Conservation (phyloP, 2,329 filamentous ascomycete genomes). For the Alternaria triticina region DNA sequence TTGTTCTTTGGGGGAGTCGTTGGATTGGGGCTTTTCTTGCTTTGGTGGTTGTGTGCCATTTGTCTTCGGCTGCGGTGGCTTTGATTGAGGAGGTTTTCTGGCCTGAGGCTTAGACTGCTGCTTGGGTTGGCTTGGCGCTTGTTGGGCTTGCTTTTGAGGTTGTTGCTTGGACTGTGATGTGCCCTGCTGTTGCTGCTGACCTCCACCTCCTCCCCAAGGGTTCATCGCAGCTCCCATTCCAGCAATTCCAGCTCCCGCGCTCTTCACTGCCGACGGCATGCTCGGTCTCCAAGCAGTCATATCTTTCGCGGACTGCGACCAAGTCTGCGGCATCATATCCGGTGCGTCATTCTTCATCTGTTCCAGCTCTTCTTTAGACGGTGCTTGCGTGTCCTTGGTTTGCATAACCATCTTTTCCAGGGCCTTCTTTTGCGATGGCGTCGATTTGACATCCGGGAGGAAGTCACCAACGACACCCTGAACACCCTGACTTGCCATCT, state of each 20-base stretch:
- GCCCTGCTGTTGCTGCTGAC: slow-evolving; percentile 10
- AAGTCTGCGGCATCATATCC: slow-evolving; percentile 41
- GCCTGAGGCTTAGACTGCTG: not conserved
- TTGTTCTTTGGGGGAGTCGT: too few relatives aligned
- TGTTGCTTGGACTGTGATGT: slow-evolving; percentile 6
- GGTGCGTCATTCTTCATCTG: slow-evolving; percentile 43
- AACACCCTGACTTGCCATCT: slow-evolving; percentile 47
- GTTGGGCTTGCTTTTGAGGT: not conserved
- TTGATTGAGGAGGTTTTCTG: slow-evolving; percentile 10
- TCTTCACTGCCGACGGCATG: slow-evolving; percentile 32
- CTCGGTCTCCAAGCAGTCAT: slow-evolving; percentile 42
- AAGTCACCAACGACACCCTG: slow-evolving; percentile 41
- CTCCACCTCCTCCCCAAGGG: slow-evolving; percentile 16
- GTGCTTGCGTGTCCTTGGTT: slow-evolving; percentile 42
- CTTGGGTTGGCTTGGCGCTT: not conserved
- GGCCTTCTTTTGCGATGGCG: slow-evolving; percentile 43
- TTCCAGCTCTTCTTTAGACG: slow-evolving; percentile 42
- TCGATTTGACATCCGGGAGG: slow-evolving; percentile 44
- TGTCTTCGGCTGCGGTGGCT: not conserved
- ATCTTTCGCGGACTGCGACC: slow-evolving; percentile 41
- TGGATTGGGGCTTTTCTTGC: slow-evolving; percentile 13
- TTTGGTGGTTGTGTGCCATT: slow-evolving; percentile 17
- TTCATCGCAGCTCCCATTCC: slow-evolving; percentile 14
- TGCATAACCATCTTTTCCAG: slow-evolving; percentile 49
- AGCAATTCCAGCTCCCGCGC: slow-evolving; percentile 31